Evolutionary conservation across 148 eudicot genomes (phyloP).

Genomic region (Beta vulgaris): DNA sequence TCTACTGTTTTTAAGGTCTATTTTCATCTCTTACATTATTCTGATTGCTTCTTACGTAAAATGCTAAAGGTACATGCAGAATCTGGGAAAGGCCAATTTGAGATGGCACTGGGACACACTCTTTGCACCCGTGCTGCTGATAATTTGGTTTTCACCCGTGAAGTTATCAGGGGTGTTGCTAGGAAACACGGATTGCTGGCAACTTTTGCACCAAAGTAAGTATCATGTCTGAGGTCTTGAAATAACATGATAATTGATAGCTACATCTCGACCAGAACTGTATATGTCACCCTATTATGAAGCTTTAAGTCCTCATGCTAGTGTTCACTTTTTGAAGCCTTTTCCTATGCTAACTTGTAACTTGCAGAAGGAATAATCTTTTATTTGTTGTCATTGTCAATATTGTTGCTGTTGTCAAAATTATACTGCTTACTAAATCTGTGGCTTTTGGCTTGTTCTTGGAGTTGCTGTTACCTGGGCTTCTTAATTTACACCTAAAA

Average conservation of each 20-base stretch:
- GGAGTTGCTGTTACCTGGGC: too few species aligned
- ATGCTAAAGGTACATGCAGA: slow-evolving; percentile 73
- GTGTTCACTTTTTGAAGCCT: not conserved
- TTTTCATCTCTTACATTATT: not conserved
- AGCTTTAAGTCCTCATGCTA: not conserved
- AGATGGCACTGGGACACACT: slow-evolving; percentile 68
- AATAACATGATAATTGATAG: not conserved
- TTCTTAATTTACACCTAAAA: too few species aligned
- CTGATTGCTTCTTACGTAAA: not conserved
- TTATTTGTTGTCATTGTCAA: not conserved
- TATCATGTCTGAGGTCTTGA: slow-evolving; percentile 9
- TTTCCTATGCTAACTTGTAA: not conserved
- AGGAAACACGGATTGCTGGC: slow-evolving; percentile 91
- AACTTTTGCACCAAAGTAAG: slow-evolving; percentile 94
- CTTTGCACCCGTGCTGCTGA: slow-evolving; percentile 70
- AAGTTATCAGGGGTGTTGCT: slow-evolving; percentile 73
- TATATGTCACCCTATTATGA: not conserved
- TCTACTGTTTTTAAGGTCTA: not conserved
- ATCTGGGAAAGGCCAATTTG: slow-evolving; percentile 93
- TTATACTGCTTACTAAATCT: too few species aligned
- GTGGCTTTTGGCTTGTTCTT: too few species aligned
- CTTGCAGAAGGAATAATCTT: not conserved
- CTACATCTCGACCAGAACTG: not conserved
- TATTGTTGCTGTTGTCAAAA: too few species aligned
- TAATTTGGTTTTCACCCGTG: slow-evolving; percentile 71